phyloP scores from a whole-genome alignment of 1,284 basidiomycete species.

The Takashimella koratensis region DNA sequence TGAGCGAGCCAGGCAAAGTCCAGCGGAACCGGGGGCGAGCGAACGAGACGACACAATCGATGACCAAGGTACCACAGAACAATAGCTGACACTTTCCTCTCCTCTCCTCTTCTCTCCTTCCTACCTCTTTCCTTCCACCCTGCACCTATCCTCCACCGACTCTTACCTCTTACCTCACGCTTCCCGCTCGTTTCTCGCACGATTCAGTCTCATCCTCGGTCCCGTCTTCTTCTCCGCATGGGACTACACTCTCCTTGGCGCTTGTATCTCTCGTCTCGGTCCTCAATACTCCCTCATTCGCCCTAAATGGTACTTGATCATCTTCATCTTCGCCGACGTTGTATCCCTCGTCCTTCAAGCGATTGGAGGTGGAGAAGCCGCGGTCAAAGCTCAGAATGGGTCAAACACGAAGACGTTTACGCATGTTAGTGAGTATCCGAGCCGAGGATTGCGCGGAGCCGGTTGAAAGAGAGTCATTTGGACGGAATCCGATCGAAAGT shows the following conservation, averaged over 20 bases:
- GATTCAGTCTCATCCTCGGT: constrained; percentile 37
- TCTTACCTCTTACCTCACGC: too few relatives aligned
- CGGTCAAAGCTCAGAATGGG: constrained; percentile 18
- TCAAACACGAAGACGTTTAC: constrained; percentile 18
- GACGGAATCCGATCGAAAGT: too few relatives aligned
- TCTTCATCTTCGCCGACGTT: constrained; percentile 47
- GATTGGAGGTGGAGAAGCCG: constrained; percentile 47
- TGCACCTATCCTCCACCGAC: too few relatives aligned
- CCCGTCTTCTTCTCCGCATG: constrained; percentile 46
- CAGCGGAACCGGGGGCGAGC: too few relatives aligned
- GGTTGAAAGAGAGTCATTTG: too few relatives aligned
- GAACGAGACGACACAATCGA: too few relatives aligned
- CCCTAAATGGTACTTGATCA: constrained; percentile 38
- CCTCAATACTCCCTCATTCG: constrained; percentile 40
- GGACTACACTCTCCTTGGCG: constrained; percentile 44
- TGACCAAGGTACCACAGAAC: too few relatives aligned
- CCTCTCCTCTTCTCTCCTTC: too few relatives aligned
- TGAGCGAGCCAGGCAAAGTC: too few relatives aligned
- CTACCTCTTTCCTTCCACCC: too few relatives aligned
- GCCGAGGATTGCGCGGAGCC: too few relatives aligned
- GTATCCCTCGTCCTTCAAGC: constrained; percentile 49
- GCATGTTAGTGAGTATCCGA: constrained; percentile 24
- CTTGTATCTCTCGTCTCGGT: constrained; percentile 41
- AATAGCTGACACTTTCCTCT: too few relatives aligned
- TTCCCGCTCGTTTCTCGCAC: neutral